Evolutionary conservation across 2,329 filamentous ascomycete genomes (phyloP).

Genomic region (Paracamarosporium sp.): DNA sequence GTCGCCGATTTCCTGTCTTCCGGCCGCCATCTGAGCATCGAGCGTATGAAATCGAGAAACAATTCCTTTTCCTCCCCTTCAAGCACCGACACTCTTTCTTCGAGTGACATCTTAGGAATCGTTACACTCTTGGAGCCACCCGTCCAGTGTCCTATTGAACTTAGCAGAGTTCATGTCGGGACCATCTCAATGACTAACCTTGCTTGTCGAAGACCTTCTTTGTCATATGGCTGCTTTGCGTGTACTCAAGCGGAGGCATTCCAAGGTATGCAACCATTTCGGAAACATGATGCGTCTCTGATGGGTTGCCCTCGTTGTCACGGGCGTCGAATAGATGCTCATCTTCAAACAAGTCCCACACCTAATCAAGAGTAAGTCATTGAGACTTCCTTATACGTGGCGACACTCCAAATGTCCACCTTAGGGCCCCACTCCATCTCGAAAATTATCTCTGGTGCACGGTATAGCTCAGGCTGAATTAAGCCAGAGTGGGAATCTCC

Average conservation of each 20-base stretch:
- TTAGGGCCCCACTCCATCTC: conserved; percentile 46
- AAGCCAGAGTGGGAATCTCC: conserved; percentile 35
- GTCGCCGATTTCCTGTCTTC: conserved; percentile 36
- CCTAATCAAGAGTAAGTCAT: conserved; percentile 18
- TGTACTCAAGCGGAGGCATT: conserved; percentile 30
- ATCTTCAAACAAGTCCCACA: conserved; percentile 50
- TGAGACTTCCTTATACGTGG: conserved; percentile 29
- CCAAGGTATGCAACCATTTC: conserved; percentile 39
- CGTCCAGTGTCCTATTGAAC: conserved; percentile 25
- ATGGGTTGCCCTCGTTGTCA: conserved; percentile 30
- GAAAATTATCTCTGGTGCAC: conserved; percentile 50
- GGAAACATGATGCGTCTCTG: conserved; percentile 37
- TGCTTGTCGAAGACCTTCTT: conserved; percentile 31
- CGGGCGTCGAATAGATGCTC: conserved; percentile 40
- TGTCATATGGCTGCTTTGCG: conserved; percentile 26
- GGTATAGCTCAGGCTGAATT: conserved; percentile 48
- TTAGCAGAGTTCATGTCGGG: too few relatives aligned
- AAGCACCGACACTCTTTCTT: conserved; percentile 23
- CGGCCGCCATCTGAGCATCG: conserved; percentile 46
- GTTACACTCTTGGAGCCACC: conserved; percentile 19
- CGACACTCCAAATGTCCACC: conserved; percentile 51
- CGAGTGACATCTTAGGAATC: conserved; percentile 25
- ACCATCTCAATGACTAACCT: conserved; percentile 27
- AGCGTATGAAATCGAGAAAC: conserved; percentile 44
- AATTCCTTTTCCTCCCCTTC: conserved; percentile 32